phyloP scores from a whole-genome alignment of 2,329 filamentous ascomycete genomes.

The Microsporum canis region DNA sequence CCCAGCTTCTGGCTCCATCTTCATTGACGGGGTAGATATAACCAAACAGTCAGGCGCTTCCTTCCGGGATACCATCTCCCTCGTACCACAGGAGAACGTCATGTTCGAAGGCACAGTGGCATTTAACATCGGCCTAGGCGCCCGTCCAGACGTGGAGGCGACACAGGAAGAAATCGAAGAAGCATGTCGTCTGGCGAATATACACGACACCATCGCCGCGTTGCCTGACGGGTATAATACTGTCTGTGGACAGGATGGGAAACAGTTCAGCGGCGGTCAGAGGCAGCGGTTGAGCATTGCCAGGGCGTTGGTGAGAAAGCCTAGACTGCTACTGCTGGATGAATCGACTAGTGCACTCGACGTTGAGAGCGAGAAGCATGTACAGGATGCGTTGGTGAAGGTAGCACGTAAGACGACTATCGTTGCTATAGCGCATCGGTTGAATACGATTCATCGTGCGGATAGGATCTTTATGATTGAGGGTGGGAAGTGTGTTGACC shows the following conservation, averaged over 20 bases:
- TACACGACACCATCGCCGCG: constrained; percentile 54
- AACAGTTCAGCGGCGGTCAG: constrained; percentile 47
- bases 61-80: constrained; percentile 36
- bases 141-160: constrained; percentile 43
- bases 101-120: constrained; percentile 39
- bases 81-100: constrained; percentile 39
- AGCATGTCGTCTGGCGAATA: constrained; percentile 57
- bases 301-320: constrained; percentile 45
- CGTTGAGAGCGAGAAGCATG: constrained; percentile 39
- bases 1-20: constrained; percentile 39
- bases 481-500: constrained; percentile 38
- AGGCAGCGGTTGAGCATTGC: constrained; percentile 49
- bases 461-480: constrained; percentile 67
- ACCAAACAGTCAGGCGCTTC: constrained; percentile 27
- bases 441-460: constrained; percentile 41
- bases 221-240: constrained; percentile 58
- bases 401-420: constrained; percentile 27
- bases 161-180: constrained; percentile 52
- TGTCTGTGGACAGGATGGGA: constrained; percentile 44
- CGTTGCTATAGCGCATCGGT: constrained; percentile 33
- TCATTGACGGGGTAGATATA: constrained; percentile 43
- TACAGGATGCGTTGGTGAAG: constrained; percentile 34
- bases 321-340: constrained; percentile 47
- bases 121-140: constrained; percentile 38
- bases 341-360: constrained; percentile 52